phyloP scores from a whole-genome alignment of 2,329 filamentous ascomycete species.

The Akanthomyces muscarius region DNA sequence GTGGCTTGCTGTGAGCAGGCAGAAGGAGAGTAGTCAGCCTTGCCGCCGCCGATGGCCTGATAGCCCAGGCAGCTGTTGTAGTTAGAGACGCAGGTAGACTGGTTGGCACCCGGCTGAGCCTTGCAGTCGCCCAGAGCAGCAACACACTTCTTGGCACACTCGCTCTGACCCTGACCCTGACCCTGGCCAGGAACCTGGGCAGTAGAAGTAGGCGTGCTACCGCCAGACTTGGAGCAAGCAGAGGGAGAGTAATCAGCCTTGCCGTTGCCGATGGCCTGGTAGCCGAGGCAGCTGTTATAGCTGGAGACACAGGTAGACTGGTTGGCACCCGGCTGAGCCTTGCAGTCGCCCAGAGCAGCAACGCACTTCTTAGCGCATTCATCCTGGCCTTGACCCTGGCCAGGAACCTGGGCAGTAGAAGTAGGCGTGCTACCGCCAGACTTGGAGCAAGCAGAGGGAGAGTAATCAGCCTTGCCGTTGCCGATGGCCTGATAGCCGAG shows the following conservation, averaged over 20 bases:
- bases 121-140: not conserved
- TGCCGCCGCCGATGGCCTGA: not conserved
- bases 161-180: not conserved
- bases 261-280: not conserved
- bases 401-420: not conserved
- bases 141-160: not conserved
- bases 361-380: not conserved
- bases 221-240: not conserved
- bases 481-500: not conserved
- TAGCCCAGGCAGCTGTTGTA: not conserved
- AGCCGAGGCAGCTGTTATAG: not conserved
- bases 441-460: not conserved
- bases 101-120: not conserved
- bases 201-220: not conserved
- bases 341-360: not conserved
- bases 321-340: not conserved
- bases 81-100: not conserved
- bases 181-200: not conserved
- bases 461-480: not conserved
- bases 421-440: not conserved
- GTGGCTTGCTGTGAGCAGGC: not conserved
- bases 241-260: not conserved
- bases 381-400: not conserved
- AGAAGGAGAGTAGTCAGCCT: not conserved
- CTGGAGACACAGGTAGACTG: not conserved